Conservation (phyloP, 306 rosid genomes). For the Rosa chinensis region DNA sequence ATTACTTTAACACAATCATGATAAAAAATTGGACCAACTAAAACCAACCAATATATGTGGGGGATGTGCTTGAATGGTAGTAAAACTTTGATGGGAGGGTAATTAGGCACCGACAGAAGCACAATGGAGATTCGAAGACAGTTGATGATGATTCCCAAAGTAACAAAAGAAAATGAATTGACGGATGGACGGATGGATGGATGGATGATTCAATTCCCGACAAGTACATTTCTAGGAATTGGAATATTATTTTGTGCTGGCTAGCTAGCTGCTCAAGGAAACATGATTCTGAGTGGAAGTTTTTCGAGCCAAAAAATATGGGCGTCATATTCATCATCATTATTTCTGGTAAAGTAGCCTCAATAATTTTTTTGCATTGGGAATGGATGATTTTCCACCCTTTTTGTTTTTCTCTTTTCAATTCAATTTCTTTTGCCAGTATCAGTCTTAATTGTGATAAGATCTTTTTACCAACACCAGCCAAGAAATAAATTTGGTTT, state of each 20-base stretch:
- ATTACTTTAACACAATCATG: neutral
- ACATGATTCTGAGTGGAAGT: constrained; percentile 44
- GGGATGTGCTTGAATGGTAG: neutral
- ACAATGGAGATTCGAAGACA: neutral
- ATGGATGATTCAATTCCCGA: constrained; percentile 9
- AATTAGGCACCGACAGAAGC: constrained; percentile 11
- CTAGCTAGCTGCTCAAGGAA: constrained; percentile 35
- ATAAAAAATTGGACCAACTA: neutral
- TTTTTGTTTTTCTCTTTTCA: neutral
- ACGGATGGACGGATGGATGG: constrained; percentile 6
- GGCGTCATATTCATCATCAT: constrained; percentile 22
- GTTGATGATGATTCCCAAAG: neutral
- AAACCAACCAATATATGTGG: neutral
- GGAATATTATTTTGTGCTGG: constrained; percentile 23
- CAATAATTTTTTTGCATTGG: constrained; percentile 27
- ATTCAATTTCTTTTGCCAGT: neutral
- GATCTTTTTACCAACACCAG: neutral
- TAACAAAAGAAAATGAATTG: neutral
- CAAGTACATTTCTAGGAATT: neutral
- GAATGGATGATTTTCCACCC: constrained; percentile 14
- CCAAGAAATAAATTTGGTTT: neutral
- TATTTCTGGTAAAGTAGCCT: constrained; percentile 15
- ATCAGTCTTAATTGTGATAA: neutral
- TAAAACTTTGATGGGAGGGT: neutral
- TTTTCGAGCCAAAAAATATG: constrained; percentile 21